Base-by-base conservation (phyloP, 2,329 filamentous ascomycete genomes). In the Phyllosticta capitalensis region DNA sequence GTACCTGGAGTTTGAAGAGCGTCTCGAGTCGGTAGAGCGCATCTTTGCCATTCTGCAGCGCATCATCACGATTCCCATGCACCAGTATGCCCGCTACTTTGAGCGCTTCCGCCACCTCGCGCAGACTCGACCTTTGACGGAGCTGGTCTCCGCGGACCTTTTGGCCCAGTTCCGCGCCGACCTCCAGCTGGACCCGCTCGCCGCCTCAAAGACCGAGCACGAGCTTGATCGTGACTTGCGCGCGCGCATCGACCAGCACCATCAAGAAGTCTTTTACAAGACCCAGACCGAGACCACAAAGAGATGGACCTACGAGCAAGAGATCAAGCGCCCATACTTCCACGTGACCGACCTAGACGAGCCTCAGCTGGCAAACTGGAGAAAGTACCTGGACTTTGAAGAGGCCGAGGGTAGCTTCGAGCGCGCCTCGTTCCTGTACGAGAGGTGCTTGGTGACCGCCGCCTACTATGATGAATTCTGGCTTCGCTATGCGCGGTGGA, bases 401-500 rank as follows among this genome's bases (percentile, higher is more conserved):
- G 94, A 99, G 75, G 76, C 81, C 0, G 88, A 96, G 72, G 90
- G 89, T 56, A 84, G 92, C 64, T 90, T 85, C 65, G 74, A 79
- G 14, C 84, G 94, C 61, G 87, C 82, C 52, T 83, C 88, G 5
- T 94, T 94, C 68, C 76, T 99, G 30, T 97, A 99, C 71, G 94
- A 99, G 77, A 86, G 94, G 56, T 97, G 92, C 67, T 75, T 99
- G 56, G 90, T 96, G 38, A 92, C 90, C 0, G 95, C 90, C 68
- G 92, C 94, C 17, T 88, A 95, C 65, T 96, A 99, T 70, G 92
- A 97, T 55, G 92, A 97, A 70, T 95, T 97, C 73, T 99, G 94
- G 94, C 85, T 95, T 67, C 88, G 94, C n/a, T 99, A 96, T 73
- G 90, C 88, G 17, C 82, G 92, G 49, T 99, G 94, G 94, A 95